Evolutionary conservation across 73 alveolate species (phyloP).

Genomic region (Diophrys appendiculata): DNA sequence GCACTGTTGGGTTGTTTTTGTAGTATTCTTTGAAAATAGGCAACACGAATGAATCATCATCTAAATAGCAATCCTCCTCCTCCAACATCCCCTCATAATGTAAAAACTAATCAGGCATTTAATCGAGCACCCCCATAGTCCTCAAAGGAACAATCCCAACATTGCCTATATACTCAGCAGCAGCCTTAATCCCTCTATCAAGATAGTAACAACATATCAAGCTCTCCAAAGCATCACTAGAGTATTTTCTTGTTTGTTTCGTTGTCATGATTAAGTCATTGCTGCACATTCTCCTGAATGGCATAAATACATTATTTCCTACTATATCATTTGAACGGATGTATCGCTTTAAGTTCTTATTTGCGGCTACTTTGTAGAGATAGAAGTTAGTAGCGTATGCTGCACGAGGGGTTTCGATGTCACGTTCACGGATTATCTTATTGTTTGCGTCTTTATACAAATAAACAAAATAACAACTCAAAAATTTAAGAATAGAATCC

Average conservation of each 20-base stretch:
- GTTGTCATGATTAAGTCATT: no score
- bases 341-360: conserved; percentile 8
- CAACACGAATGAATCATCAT: background rate
- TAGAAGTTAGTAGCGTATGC: conserved; percentile 15
- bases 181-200: conserved; percentile 17
- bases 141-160: conserved; percentile 53
- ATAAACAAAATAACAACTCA: conserved; percentile 42
- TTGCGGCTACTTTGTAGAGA: conserved; percentile 18
- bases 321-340: conserved; percentile 8
- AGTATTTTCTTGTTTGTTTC: conserved; percentile 20
- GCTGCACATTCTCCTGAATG: background rate
- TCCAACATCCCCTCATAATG: conserved; percentile 4
- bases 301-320: background rate
- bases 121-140: conserved; percentile 35
- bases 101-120: conserved; percentile 46
- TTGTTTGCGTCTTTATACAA: conserved; percentile 1
- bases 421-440: background rate
- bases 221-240: conserved; percentile 52
- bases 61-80: background rate
- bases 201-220: conserved; percentile 48
- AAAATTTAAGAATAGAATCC: conserved; percentile 60
- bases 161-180: conserved; percentile 32
- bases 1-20: background rate
- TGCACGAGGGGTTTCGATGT: background rate
- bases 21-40: background rate